A percentile compares a stretch with the other conserved stretches of the same genome.
phyloP scores from a whole-genome alignment of 371 early-diverging fungal genomes.

The Lichtheimia ornata region DNA sequence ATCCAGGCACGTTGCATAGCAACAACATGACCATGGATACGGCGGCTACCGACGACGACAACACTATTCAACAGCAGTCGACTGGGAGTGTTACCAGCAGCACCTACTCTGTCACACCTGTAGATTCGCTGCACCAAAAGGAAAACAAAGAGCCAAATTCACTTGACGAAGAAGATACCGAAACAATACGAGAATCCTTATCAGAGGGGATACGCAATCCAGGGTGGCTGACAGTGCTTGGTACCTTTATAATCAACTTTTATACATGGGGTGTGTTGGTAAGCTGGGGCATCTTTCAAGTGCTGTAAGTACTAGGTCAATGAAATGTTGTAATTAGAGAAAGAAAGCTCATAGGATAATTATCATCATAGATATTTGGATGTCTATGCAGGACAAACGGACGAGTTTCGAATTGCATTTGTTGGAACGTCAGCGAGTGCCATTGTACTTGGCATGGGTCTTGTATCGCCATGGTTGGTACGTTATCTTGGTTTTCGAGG shows the following conservation, averaged over 20 bases:
- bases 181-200: too few species aligned
- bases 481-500: conserved; percentile 50
- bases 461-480: conserved; percentile 53
- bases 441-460: conserved; percentile 9
- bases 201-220: conserved; percentile 35
- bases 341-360: background rate
- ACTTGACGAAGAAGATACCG: too few species aligned
- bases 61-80: too few species aligned
- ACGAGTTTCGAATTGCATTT: conserved; percentile 17
- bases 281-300: conserved; percentile 23
- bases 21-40: too few species aligned
- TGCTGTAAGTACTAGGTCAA: conserved; percentile 7
- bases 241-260: conserved; percentile 22
- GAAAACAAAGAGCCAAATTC: too few species aligned
- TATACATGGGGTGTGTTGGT: conserved; percentile 13
- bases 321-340: background rate
- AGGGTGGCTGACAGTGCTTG: conserved; percentile 18
- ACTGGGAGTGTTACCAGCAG: too few species aligned
- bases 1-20: too few species aligned
- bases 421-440: conserved; percentile 15
- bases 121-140: too few species aligned
- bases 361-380: conserved; percentile 14
- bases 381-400: conserved; percentile 17
- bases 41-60: too few species aligned
- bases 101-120: too few species aligned